Conservation (phyloP, 2,329 filamentous ascomycete genomes). For the Cladosporium sp. region DNA sequence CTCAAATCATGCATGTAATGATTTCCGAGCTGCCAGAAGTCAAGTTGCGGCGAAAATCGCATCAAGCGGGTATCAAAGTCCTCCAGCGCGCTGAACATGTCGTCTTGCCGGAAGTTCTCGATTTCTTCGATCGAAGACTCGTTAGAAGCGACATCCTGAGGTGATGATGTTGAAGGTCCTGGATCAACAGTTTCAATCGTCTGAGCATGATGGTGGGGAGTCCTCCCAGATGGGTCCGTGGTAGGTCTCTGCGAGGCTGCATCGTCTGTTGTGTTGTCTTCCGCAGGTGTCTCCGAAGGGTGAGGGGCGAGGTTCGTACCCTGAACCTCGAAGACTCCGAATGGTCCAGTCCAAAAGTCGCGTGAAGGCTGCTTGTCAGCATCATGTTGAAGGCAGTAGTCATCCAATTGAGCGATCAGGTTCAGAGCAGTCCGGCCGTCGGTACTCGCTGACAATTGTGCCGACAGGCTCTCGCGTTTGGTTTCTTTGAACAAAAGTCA, state of each 20-base stretch:
- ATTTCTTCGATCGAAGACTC: background rate
- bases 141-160: background rate
- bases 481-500: background rate
- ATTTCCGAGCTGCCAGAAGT: conserved; percentile 3
- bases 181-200: background rate
- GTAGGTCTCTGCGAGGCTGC: background rate
- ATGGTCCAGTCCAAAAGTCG: background rate
- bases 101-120: background rate
- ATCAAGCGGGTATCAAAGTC: background rate
- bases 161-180: background rate
- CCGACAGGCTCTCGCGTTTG: background rate
- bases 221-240: background rate
- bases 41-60: background rate
- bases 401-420: conserved; percentile 7
- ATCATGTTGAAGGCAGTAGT: background rate
- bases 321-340: background rate
- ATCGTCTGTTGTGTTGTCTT: background rate
- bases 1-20: background rate
- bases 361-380: background rate
- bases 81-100: background rate
- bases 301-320: background rate
- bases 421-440: conserved; percentile 2
- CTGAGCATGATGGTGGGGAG: background rate
- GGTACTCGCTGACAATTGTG: conserved; percentile 4
- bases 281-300: background rate